A percentile compares a stretch with the other conserved stretches of the same genome.
Evolutionary conservation across 2,329 filamentous ascomycete species (phyloP).

Genomic region (Botrytis deweyae): DNA sequence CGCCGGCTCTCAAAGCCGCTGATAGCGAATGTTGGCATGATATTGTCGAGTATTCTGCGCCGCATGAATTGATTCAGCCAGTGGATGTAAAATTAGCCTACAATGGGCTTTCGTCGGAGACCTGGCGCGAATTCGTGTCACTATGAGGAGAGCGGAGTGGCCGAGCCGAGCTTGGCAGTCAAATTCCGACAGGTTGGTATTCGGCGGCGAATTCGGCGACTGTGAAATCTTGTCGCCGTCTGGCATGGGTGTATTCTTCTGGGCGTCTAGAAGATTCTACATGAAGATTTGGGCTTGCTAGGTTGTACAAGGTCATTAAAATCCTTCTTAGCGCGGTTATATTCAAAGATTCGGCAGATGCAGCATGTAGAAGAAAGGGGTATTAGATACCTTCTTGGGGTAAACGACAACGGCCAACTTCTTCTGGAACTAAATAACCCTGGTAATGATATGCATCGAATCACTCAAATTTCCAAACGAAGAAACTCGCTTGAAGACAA

Average conservation of each 20-base stretch:
- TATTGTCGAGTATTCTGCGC: background rate
- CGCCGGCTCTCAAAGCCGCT: background rate
- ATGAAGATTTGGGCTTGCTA: background rate
- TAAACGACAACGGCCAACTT: background rate
- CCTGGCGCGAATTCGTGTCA: background rate
- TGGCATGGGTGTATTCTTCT: background rate
- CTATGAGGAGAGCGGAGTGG: background rate
- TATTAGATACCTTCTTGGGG: background rate
- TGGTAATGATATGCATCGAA: background rate
- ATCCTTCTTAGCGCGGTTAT: background rate
- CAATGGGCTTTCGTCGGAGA: background rate
- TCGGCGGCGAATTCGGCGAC: background rate
- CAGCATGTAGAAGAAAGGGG: background rate
- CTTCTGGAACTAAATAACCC: background rate
- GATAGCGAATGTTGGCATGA: background rate
- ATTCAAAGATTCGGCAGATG: background rate
- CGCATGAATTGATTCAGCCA: constrained; percentile 4
- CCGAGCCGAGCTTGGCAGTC: background rate
- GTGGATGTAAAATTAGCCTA: background rate
- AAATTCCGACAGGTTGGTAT: background rate
- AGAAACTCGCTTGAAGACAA: background rate
- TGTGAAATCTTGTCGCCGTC: background rate
- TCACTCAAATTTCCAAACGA: background rate
- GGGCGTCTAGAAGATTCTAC: background rate
- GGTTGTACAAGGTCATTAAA: background rate